A percentile compares a stretch with the other conserved stretches of the same genome.
Evolutionary conservation across 2,329 filamentous ascomycete genomes (phyloP).

Genomic region (Elsinoe necatrix): DNA sequence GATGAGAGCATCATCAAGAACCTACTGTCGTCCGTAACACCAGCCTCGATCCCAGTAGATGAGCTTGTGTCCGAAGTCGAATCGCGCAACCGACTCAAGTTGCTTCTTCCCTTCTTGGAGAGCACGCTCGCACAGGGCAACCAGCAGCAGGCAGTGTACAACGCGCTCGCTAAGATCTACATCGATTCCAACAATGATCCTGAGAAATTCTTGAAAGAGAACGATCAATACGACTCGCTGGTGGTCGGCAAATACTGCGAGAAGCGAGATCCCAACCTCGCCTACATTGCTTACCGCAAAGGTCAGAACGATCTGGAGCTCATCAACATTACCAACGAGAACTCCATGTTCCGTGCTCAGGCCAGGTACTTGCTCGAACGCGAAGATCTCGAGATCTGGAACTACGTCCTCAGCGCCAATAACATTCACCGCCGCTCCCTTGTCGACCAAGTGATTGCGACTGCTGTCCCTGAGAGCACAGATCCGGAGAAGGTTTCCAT

Average conservation of each 20-base stretch:
- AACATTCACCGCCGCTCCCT: constrained; percentile 91
- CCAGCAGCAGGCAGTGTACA: constrained; percentile 93
- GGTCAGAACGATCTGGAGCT: constrained; percentile 96
- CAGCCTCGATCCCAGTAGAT: constrained; percentile 81
- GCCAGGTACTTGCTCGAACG: constrained; percentile 89
- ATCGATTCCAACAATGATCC: constrained; percentile 98
- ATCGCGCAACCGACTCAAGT: constrained; percentile 86
- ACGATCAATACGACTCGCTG: constrained; percentile 90
- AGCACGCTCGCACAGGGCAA: constrained; percentile 81
- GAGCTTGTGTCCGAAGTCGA: constrained; percentile 94
- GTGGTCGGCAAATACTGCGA: constrained; percentile 96
- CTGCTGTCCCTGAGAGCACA: constrained; percentile 83
- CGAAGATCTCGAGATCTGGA: constrained; percentile 84
- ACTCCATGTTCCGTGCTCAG: constrained; percentile 99
- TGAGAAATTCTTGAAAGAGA: constrained; percentile 94
- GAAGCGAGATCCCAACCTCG: constrained; percentile 93
- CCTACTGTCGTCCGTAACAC: constrained; percentile 74
- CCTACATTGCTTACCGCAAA: constrained; percentile 91
- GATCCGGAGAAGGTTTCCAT: constrained; percentile 93
- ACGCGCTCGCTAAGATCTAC: constrained; percentile 97
- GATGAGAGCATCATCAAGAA: constrained; percentile 95
- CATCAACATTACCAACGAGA: constrained; percentile 97
- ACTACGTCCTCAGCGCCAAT: constrained; percentile 88
- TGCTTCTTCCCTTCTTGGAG: constrained; percentile 92
- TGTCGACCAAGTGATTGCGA: constrained; percentile 92